Evolutionary conservation across 805 yeast species (phyloP).

Genomic region (Saturnispora hagleri): DNA sequence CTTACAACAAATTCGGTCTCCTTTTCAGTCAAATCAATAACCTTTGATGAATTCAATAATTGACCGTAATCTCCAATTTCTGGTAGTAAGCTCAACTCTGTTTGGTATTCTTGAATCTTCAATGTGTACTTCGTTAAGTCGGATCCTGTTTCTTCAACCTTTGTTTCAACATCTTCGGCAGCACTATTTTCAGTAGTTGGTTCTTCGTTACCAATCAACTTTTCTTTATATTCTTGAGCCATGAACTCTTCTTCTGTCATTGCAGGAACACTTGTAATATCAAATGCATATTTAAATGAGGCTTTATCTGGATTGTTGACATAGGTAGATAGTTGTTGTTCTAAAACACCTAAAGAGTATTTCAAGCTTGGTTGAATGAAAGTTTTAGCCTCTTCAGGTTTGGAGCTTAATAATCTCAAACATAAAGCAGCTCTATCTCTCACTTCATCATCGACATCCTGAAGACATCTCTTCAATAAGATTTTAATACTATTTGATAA

Average conservation of each 20-base stretch:
- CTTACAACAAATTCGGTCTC: constrained; percentile 90
- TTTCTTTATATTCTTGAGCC: constrained; percentile 51
- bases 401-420: constrained; percentile 48
- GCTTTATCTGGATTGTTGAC: constrained; percentile 41
- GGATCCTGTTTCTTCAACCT: constrained; percentile 5
- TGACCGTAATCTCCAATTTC: constrained; percentile 69
- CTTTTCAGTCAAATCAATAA: constrained; percentile 69
- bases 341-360: constrained; percentile 71
- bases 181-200: constrained; percentile 18
- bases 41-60: constrained; percentile 59
- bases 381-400: constrained; percentile 32
- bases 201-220: constrained; percentile 29
- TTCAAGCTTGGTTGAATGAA: constrained; percentile 60
- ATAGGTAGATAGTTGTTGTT: constrained; percentile 65
- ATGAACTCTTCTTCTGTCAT: constrained; percentile 59
- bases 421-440: constrained; percentile 94
- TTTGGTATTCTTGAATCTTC: constrained; percentile 57
- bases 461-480: constrained; percentile 72
- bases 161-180: constrained; percentile 18
- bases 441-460: constrained; percentile 91
- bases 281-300: constrained; percentile 52
- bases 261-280: constrained; percentile 57
- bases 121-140: constrained; percentile 27
- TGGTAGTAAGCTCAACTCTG: constrained; percentile 59
- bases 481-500: constrained; percentile 63